phyloP scores from a whole-genome alignment of 164 flowering plant species.

The Piper longum region DNA sequence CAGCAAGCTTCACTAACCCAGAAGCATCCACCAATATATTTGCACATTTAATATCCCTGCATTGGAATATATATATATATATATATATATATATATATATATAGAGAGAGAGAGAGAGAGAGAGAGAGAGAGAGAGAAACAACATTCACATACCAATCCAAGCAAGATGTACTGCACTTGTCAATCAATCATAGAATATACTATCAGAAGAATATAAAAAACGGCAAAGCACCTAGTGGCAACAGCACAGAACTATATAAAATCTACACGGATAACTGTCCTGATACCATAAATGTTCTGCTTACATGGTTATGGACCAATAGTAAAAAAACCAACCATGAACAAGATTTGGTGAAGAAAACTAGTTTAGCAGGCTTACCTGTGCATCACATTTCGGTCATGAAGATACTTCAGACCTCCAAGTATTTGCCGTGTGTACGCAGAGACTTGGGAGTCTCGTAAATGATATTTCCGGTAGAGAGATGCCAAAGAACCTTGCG shows the following conservation, averaged over 20 bases:
- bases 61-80: neutral
- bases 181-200: too few relatives aligned
- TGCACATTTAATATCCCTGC: constrained; percentile 94
- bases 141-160: too few relatives aligned
- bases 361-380: constrained; percentile 22
- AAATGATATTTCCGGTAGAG: constrained; percentile 59
- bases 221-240: neutral
- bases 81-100: too few relatives aligned
- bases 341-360: neutral
- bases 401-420: constrained; percentile 90
- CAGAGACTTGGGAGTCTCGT: constrained; percentile 63
- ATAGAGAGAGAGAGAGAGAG: too few relatives aligned
- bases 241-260: too few relatives aligned
- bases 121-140: too few relatives aligned
- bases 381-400: constrained; percentile 71
- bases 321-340: too few relatives aligned
- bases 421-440: constrained; percentile 86
- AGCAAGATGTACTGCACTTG: neutral
- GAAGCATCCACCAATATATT: constrained; percentile 79
- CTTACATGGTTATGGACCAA: too few relatives aligned
- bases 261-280: neutral
- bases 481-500: constrained; percentile 62
- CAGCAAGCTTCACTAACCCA: constrained; percentile 93
- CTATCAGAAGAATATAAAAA: too few relatives aligned
- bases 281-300: neutral